phyloP scores from a whole-genome alignment of 2,329 filamentous ascomycete species.

The Chaetomium globosum region DNA sequence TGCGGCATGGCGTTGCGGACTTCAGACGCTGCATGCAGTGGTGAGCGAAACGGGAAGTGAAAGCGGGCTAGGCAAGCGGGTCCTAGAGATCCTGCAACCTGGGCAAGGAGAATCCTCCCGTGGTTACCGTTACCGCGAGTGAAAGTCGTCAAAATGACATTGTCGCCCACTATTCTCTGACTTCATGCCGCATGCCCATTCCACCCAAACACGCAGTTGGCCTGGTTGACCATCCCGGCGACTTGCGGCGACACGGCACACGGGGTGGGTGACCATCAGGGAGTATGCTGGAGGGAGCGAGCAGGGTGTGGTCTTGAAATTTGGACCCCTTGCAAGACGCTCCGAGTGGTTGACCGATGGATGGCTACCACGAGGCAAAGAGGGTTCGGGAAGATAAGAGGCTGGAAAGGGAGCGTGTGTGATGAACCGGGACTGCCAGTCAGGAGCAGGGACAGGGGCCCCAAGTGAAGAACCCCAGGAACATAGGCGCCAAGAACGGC shows the following conservation, averaged over 20 bases:
- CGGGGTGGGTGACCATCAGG: neutral
- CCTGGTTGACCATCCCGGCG: slow-evolving; percentile 28
- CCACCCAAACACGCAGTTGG: slow-evolving; percentile 13
- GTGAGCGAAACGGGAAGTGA: slow-evolving; percentile 31
- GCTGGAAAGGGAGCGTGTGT: slow-evolving; percentile 30
- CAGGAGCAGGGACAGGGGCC: slow-evolving; percentile 35
- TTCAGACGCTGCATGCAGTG: slow-evolving; percentile 29
- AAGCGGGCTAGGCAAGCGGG: slow-evolving; percentile 26
- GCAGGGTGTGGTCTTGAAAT: slow-evolving; percentile 25
- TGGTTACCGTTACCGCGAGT: slow-evolving; percentile 10
- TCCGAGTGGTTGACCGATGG: slow-evolving; percentile 31
- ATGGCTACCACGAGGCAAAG: slow-evolving; percentile 39
- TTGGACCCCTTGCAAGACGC: slow-evolving; percentile 26
- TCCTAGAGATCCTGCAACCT: slow-evolving; percentile 27
- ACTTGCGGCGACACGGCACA: slow-evolving; percentile 16
- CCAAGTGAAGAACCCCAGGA: slow-evolving; percentile 25
- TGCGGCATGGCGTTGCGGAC: slow-evolving; percentile 37
- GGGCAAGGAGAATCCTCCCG: slow-evolving; percentile 16
- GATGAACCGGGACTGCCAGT: slow-evolving; percentile 35
- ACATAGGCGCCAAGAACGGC: slow-evolving; percentile 32
- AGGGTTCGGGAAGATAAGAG: slow-evolving; percentile 40
- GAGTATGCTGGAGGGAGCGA: slow-evolving; percentile 27
- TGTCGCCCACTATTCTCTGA: neutral
- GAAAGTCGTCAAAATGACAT: neutral
- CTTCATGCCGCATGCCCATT: slow-evolving; percentile 28